Conservation (phyloP, 148 eudicot species). For the Talinum fruticosum region DNA sequence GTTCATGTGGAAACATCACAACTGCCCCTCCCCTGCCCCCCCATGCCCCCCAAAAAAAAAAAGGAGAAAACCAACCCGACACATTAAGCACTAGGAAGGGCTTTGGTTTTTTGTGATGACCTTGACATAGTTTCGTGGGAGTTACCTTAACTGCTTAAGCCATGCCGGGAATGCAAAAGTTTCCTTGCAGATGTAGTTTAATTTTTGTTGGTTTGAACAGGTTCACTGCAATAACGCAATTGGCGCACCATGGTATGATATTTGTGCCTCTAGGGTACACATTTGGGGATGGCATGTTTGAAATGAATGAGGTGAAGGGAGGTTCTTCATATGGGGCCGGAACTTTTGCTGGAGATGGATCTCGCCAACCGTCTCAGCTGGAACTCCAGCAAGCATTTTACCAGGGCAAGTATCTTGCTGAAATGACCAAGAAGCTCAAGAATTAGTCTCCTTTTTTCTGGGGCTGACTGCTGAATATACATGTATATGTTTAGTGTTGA, state of each 20-base stretch:
- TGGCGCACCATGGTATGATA: slow-evolving; percentile 70
- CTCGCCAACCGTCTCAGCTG: slow-evolving; percentile 55
- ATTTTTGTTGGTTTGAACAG: slow-evolving; percentile 29
- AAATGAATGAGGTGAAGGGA: slow-evolving; percentile 60
- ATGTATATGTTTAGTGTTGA: neutral
- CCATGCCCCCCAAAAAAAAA: neutral
- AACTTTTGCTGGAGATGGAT: slow-evolving; percentile 68
- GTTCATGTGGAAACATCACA: neutral
- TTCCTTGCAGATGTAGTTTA: neutral
- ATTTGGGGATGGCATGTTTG: slow-evolving; percentile 58
- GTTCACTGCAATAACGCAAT: slow-evolving; percentile 54
- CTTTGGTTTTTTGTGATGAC: no score
- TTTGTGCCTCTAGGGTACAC: slow-evolving; percentile 69
- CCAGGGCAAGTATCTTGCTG: slow-evolving; percentile 68
- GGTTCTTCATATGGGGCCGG: slow-evolving; percentile 72
- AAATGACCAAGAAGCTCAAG: slow-evolving; percentile 55
- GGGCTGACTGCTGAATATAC: neutral
- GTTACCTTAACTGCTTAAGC: neutral
- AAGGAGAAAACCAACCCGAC: no score
- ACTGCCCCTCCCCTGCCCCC: no score
- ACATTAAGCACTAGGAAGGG: neutral
- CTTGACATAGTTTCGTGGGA: no score
- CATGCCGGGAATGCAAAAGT: neutral
- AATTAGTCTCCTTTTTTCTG: neutral
- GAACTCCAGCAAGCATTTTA: slow-evolving; percentile 63